phyloP scores from a whole-genome alignment of 306 rosid species.

The Myrica gale region DNA sequence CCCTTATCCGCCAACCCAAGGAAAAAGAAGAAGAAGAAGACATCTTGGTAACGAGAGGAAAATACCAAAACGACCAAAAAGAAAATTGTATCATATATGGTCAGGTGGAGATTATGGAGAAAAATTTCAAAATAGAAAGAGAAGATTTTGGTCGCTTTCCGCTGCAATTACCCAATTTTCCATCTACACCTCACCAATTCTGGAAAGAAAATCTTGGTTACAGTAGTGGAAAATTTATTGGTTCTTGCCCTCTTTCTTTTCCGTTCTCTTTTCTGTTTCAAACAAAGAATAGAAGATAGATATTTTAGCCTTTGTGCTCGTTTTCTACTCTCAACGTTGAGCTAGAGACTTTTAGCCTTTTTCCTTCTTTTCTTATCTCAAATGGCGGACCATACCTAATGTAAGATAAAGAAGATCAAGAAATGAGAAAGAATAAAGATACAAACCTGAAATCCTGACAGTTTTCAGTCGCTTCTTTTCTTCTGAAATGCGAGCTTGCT shows the following conservation, averaged over 20 bases:
- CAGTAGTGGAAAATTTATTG: neutral
- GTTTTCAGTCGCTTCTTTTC: constrained; percentile 86
- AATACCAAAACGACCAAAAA: too few relatives aligned
- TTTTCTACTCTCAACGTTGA: neutral
- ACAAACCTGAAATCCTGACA: constrained; percentile 74
- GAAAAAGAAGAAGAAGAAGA: too few relatives aligned
- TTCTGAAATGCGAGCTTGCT: constrained; percentile 74
- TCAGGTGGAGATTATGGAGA: neutral
- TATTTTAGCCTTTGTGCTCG: neutral
- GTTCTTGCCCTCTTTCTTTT: neutral
- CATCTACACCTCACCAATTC: neutral
- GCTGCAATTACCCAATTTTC: neutral
- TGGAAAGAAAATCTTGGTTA: neutral
- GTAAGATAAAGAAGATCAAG: constrained; percentile 3
- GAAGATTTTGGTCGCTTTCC: neutral
- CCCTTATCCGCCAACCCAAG: too few relatives aligned
- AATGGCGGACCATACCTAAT: constrained; percentile 16
- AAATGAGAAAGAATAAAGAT: neutral
- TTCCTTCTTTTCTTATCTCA: constrained; percentile 14
- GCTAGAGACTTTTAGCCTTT: neutral
- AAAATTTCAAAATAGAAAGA: neutral
- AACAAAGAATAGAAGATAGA: neutral
- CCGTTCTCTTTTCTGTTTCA: neutral
- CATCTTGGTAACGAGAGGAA: too few relatives aligned
- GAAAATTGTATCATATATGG: too few relatives aligned